Evolutionary conservation across 192 early-diverging fungal genomes (phyloP), one percentile per base, ranked within the genome.

Genomic region (Chytriomyces sp.): DNA sequence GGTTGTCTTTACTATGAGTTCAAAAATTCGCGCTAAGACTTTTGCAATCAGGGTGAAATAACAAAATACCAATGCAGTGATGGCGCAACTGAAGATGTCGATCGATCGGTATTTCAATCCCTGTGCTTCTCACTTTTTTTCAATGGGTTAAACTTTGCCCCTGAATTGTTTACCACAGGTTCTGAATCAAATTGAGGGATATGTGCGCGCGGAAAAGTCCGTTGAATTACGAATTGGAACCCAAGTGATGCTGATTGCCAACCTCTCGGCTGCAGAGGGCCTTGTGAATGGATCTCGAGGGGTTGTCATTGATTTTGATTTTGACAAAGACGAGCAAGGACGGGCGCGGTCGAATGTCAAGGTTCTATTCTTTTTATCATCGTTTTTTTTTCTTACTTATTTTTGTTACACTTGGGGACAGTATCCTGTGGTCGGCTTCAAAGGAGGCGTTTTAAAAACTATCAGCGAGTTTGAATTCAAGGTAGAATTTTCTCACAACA

Each of bases 231-330:
- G 62, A 20, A 72, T 44, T 28, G 74, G 74, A 26, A 64, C 74
- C 11, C 62, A 76, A 72, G 74, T 76, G 11, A 72, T 76, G 50
- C 48, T 76, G n/a, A 76, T 72, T 35, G 45, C 53, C 74, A 76
- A 76, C 45, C 50, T 76, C 44, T 59, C 26, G 3, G 23, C 49
- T 11, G n/a, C 43, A 10, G 62, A 76, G 44, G 74, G 74, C n/a
- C 26, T 76, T 9, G 69, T 76, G 24, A 76, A 76, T 72, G 74
- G 74, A 49, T 20, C 69, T 47, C 24, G 69, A n/a, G 74, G 74
- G 11, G 74, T 76, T 45, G 74, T 76, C 1, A 72, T 76, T 45
- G 74, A 64, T 47, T 76, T 76, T 75, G 64, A 76, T 10, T 69
- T 26, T 45, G 13, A 11, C 24, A 70, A 69, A 35, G 74, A 76